Evolutionary conservation across 306 rosid species (phyloP).

Genomic region (Dryas alaskensis): DNA sequence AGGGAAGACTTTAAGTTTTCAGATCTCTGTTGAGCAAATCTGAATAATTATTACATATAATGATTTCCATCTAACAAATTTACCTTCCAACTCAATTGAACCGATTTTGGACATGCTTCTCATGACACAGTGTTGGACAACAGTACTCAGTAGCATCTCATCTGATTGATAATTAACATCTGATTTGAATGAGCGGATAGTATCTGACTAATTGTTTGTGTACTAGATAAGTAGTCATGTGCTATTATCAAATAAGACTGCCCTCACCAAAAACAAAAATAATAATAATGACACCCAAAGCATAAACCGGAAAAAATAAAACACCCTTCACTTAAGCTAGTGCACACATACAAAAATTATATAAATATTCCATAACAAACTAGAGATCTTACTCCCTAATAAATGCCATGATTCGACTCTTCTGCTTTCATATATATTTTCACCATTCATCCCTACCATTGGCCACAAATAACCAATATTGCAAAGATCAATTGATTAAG

Average conservation of each 20-base stretch:
- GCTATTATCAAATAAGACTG: not conserved
- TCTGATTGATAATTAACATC: not conserved
- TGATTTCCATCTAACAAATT: constrained; percentile 24
- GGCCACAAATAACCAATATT: not conserved
- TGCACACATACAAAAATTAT: not conserved
- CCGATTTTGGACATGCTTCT: not conserved
- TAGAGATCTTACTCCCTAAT: not conserved
- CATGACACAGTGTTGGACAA: constrained; percentile 22
- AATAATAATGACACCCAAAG: not conserved
- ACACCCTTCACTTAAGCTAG: not conserved
- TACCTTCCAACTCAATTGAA: constrained; percentile 12
- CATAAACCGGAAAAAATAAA: not conserved
- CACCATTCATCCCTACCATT: not conserved
- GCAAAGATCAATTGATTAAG: not conserved
- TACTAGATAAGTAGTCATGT: not conserved
- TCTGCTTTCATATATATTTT: not conserved
- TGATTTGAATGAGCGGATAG: not conserved
- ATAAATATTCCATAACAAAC: not conserved
- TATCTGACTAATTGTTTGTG: not conserved
- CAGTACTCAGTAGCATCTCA: not conserved
- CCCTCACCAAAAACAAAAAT: no score
- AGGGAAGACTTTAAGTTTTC: not conserved
- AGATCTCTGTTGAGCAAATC: constrained; percentile 7
- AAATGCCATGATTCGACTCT: not conserved
- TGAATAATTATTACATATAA: not conserved